These are phyloP conservation scores for Rhynchospora breviuscula DNA, from an alignment of 176 grass and related monocot species.

Conservation along the genomic window DNA sequence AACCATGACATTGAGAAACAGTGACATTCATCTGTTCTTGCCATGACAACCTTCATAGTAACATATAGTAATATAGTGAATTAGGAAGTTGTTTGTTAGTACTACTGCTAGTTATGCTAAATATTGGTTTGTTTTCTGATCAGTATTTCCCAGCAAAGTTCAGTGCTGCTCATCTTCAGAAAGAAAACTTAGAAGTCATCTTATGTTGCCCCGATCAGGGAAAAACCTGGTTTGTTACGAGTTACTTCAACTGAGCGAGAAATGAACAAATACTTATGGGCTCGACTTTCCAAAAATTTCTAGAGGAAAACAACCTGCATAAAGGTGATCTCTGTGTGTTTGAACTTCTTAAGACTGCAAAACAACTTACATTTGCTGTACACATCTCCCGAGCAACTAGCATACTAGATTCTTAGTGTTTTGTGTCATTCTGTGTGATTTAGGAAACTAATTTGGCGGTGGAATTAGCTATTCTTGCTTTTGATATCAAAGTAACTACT, in stretches of 20 bases:
- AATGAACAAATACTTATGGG: background rate
- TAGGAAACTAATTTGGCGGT: too few species aligned
- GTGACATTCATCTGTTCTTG: background rate
- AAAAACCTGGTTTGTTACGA: slow-evolving; percentile 36
- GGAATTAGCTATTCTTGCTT: too few species aligned
- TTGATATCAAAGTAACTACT: too few species aligned
- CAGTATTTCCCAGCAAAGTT: background rate
- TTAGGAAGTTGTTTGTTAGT: background rate
- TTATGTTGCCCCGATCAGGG: background rate
- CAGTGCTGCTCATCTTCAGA: background rate
- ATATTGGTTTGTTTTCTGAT: background rate
- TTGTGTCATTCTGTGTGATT: too few species aligned
- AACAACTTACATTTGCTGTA: background rate
- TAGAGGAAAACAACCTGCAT: slow-evolving; percentile 23
- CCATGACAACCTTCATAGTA: background rate
- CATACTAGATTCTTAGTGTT: too few species aligned
- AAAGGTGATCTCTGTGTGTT: slow-evolving; percentile 37
- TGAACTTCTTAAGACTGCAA: slow-evolving; percentile 10
- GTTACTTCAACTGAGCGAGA: background rate
- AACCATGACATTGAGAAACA: background rate
- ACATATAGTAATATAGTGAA: background rate
- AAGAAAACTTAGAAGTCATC: slow-evolving; percentile 11
- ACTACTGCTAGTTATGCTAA: background rate
- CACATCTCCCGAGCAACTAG: slow-evolving; percentile 21
- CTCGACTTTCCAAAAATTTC: slow-evolving; percentile 29